A percentile compares a stretch with the other conserved stretches of the same genome.
phyloP scores from a whole-genome alignment of 2,329 filamentous ascomycete genomes.

The Penicillium sp. region DNA sequence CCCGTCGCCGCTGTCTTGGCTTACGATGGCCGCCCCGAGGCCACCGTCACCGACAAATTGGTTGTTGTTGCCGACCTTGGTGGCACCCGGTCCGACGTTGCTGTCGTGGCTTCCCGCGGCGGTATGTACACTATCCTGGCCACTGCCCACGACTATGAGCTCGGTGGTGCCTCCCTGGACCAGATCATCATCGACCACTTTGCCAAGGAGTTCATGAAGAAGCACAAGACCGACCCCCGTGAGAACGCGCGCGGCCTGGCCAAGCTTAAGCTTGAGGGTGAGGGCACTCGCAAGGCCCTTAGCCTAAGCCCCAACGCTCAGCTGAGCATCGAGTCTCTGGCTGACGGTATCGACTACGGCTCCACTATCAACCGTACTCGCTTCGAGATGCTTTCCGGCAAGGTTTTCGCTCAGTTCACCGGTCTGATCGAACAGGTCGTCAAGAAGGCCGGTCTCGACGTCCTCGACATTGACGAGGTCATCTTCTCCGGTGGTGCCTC shows the following conservation, averaged over 20 bases:
- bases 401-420: slow-evolving; percentile 84
- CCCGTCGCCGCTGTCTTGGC: slow-evolving; percentile 83
- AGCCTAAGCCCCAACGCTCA: slow-evolving; percentile 81
- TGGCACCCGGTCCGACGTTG: slow-evolving; percentile 85
- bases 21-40: slow-evolving; percentile 80
- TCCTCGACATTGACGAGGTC: slow-evolving; percentile 90
- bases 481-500: slow-evolving; percentile 88
- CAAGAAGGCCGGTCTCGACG: slow-evolving; percentile 84
- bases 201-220: slow-evolving; percentile 98
- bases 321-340: slow-evolving; percentile 88
- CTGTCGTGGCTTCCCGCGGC: slow-evolving; percentile 82
- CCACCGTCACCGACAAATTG: slow-evolving; percentile 73
- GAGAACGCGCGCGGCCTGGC: slow-evolving; percentile 75
- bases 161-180: slow-evolving; percentile 79
- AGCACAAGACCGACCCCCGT: slow-evolving; percentile 83
- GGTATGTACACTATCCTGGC: slow-evolving; percentile 96
- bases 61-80: slow-evolving; percentile 89
- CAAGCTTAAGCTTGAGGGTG: slow-evolving; percentile 87
- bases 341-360: slow-evolving; percentile 84
- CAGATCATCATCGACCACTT: slow-evolving; percentile 92
- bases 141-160: slow-evolving; percentile 92
- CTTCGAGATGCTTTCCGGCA: slow-evolving; percentile 81
- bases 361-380: slow-evolving; percentile 87
- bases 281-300: slow-evolving; percentile 86
- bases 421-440: slow-evolving; percentile 77